Evolutionary conservation across 495 filamentous ascomycete genomes (phyloP).

Genomic region (Podospora didyma): DNA sequence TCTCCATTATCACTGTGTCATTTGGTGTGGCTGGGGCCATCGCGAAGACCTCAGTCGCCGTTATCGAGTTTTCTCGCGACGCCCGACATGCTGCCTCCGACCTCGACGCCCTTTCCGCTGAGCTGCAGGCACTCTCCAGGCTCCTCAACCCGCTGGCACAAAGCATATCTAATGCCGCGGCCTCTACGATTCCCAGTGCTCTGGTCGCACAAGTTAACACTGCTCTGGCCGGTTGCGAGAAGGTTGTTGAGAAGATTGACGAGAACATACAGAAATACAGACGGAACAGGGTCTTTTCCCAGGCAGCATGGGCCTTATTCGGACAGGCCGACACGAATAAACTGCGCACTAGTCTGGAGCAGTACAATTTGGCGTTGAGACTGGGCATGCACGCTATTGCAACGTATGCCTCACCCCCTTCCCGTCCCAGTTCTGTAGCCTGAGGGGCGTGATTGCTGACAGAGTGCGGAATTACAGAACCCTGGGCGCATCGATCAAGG

Average conservation of each 20-base stretch:
- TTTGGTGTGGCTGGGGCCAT: constrained; percentile 2
- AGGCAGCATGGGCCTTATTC: constrained; percentile 4
- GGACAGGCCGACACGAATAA: constrained; percentile 6
- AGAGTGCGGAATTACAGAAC: neutral
- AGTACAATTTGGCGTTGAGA: constrained; percentile 4
- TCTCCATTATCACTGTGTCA: neutral
- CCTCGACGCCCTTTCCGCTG: neutral
- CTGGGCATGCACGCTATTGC: constrained; percentile 2
- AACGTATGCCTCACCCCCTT: neutral
- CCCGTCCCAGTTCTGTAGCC: too few relatives aligned
- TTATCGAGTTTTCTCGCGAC: constrained; percentile 6
- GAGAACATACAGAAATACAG: constrained; percentile 10
- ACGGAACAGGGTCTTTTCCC: neutral
- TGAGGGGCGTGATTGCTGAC: too few relatives aligned
- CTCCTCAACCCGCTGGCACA: neutral
- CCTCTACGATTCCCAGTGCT: neutral
- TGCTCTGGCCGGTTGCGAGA: neutral
- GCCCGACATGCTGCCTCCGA: constrained; percentile 3
- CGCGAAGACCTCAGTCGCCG: constrained; percentile 3
- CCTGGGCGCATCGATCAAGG: constrained; percentile 1
- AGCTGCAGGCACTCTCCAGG: neutral
- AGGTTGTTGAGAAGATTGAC: constrained; percentile 7
- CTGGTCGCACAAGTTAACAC: neutral
- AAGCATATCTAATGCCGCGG: neutral
- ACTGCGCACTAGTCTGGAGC: constrained; percentile 1